Percentiles rank a stretch among this genome's conserved stretches.
Evolutionary conservation across 1,284 basidiomycete species (phyloP).

Genomic region (Lignosus rhinocerotis): DNA sequence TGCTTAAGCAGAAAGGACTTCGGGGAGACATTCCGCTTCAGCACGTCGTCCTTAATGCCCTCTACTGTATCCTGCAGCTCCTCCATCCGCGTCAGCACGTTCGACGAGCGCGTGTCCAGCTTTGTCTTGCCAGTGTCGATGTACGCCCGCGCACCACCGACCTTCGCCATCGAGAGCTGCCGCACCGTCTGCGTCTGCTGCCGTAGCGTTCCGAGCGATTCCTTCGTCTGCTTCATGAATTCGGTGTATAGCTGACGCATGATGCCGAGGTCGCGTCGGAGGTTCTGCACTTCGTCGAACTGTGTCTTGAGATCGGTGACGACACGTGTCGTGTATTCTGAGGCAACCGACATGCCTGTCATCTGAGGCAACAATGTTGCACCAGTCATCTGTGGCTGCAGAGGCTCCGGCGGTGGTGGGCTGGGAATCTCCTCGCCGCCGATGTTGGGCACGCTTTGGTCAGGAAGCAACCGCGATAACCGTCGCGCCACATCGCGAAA

Average conservation of each 20-base stretch:
- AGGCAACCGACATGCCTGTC: slow-evolving; percentile 71
- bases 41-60: slow-evolving; percentile 87
- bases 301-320: slow-evolving; percentile 87
- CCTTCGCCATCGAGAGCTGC: slow-evolving; percentile 78
- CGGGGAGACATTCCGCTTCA: slow-evolving; percentile 87
- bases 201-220: slow-evolving; percentile 75
- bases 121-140: slow-evolving; percentile 92
- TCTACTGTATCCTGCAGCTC: slow-evolving; percentile 94
- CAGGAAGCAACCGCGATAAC: slow-evolving; percentile 61
- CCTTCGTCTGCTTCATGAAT: slow-evolving; percentile 89
- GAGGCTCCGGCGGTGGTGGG: slow-evolving; percentile 15
- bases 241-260: slow-evolving; percentile 94
- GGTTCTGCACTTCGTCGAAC: slow-evolving; percentile 91
- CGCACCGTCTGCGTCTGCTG: slow-evolving; percentile 86
- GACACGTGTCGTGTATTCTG: slow-evolving; percentile 71
- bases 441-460: slow-evolving; percentile 20
- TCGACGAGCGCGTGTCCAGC: slow-evolving; percentile 87
- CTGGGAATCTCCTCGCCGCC: slow-evolving; percentile 26
- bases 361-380: slow-evolving; percentile 67
- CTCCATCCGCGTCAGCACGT: slow-evolving; percentile 90
- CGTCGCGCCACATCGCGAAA: slow-evolving; percentile 71
- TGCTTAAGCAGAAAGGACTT: slow-evolving; percentile 72
- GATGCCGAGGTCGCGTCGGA: slow-evolving; percentile 90
- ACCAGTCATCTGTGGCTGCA: slow-evolving; percentile 65
- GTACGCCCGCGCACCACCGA: slow-evolving; percentile 86